Conservation (phyloP, 2,329 filamentous ascomycete genomes). For the Colletotrichum endophyticum region DNA sequence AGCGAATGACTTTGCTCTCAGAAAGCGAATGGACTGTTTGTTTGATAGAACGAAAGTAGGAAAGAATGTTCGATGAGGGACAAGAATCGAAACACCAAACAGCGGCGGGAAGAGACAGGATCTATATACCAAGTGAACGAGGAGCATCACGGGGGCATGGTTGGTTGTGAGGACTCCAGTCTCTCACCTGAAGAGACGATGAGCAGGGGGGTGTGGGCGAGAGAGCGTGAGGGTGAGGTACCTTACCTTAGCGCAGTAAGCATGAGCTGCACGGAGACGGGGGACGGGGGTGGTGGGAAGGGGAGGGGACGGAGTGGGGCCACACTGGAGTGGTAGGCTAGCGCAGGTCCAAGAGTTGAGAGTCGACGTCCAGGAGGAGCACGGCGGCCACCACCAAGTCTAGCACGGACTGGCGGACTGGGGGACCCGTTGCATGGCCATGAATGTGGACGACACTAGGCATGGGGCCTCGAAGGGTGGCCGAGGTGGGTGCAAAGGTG, state of each 20-base stretch:
- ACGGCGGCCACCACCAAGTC: neutral
- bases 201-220: neutral
- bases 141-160: neutral
- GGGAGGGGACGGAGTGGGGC: conserved; percentile 4
- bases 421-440: conserved; percentile 14
- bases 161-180: conserved; percentile 9
- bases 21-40: conserved; percentile 35
- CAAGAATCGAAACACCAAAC: conserved; percentile 18
- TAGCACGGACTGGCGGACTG: neutral
- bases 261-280: conserved; percentile 1
- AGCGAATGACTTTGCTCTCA: conserved; percentile 62
- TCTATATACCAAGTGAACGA: conserved; percentile 21
- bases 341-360: conserved; percentile 1
- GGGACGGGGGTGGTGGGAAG: neutral
- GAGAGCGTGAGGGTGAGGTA: neutral
- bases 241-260: neutral
- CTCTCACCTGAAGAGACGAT: conserved; percentile 11
- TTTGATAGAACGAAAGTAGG: conserved; percentile 31
- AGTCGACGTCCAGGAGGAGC: neutral
- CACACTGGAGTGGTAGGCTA: neutral
- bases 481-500: conserved; percentile 6
- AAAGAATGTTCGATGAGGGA: conserved; percentile 25
- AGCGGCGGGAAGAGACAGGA: conserved; percentile 8
- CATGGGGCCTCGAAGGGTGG: conserved; percentile 1
- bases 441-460: conserved; percentile 5